Evolutionary conservation across 805 yeast genomes (phyloP), one percentile per base, ranked within the genome.

Genomic region (Kurtzmaniella cleridarum): DNA sequence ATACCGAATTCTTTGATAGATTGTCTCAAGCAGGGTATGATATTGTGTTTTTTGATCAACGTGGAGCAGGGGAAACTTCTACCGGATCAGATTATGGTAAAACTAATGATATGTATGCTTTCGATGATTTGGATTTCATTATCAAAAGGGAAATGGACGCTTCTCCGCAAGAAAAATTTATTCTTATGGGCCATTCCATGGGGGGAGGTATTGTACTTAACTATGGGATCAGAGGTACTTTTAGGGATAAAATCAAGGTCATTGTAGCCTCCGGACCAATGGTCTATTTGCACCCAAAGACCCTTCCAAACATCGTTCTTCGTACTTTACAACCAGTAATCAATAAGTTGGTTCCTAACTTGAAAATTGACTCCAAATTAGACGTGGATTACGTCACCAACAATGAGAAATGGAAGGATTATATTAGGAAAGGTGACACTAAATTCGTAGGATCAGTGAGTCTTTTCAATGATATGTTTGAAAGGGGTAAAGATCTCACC

Each of bases 121-220:
- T 75, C 51, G 64, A 70, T 18, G 90, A 81, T 53, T 62, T 84
- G 48, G 79, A 81, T 40, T 73, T 65, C 49, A 73, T 84, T 55
- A 57, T 81, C 39, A 62, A 73, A 40, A 53, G 52, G 34, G 71
- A 71, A 37, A 49, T 71, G 16, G 66, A 69, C 14, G 44, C 59
- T 30, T 38, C 39, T 10, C 57, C 53, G 39, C 35, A 55, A 5
- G 67, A 64, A 35, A 73, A 73, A 44, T 48, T 83, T 26, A 71
- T 65, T 48, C 51, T 85, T 34, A 64, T 74, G 51, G 89, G 91
- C 1, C 87, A 80, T 47, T 83, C 89, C 8, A 83, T 85, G 90
- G 95, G 95, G 36, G 91, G 91, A 15, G 90, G 83, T 0, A 77
- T 84, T 36, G 65, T 64, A 0, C 60, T 84, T 41, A 81, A 79